Evolutionary conservation across 2,329 filamentous ascomycete species (phyloP), one percentile per base, ranked within the genome.

Genomic region (Fusarium temperatum): DNA sequence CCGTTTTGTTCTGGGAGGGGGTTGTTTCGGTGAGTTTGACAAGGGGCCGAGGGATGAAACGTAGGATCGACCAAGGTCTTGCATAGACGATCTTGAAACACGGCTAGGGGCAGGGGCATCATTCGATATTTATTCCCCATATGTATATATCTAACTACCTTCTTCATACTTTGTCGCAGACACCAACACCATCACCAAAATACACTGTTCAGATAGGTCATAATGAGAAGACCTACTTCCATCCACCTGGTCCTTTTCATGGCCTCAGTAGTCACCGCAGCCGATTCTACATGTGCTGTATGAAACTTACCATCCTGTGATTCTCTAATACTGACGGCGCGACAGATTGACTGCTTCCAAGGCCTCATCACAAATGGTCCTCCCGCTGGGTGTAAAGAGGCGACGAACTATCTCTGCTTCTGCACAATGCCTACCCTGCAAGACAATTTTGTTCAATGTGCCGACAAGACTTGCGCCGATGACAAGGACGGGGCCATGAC

Each of bases 391-490:
- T 80, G 79, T 59, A 80, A 76, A 50, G 79, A 80, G 62, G 70
- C 65, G n/a, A 78, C 75, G 35, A 80, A 79, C 72, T 80, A 80
- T 59, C 72, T 78, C 17, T 80, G 79, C 73, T 80, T 80, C 74
- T 80, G 79, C 64, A 78, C 76, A 15, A 73, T 67, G 61, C 59
- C 74, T 22, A 48, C 54, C 1, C 74, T 79, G 5, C 78, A 80
- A 42, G 36, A 47, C 28, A 75, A 74, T 59, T 80, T 79, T 63
- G 42, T 71, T 6, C 70, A 80, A 24, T 80, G 78, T 22, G 60
- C 67, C 26, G 56, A 74, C 14, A 55, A 51, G 20, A 68, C 70
- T 53, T 69, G 66, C 22, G 51, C 66, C 38, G 35, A 44, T 14
- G 59, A 72, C 0, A 70, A 67, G 15, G 47, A 66, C 8, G 57